These are phyloP conservation scores for Nothophoma quercina DNA, from an alignment of 2,329 filamentous ascomycete species.

Conservation along the genomic window DNA sequence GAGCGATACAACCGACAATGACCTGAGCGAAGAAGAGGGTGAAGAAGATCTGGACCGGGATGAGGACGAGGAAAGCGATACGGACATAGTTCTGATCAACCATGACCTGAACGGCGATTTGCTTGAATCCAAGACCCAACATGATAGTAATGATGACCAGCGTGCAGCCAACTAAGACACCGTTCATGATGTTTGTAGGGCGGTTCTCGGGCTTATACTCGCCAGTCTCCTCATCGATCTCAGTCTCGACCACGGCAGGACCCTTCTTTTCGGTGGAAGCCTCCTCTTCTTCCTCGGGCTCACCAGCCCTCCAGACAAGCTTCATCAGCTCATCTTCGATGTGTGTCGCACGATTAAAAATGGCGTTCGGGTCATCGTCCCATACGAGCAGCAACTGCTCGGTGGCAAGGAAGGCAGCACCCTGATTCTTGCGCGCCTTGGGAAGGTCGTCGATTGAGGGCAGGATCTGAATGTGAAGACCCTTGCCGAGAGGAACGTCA, in stretches of 20 bases:
- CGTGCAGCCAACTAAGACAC: slow-evolving; percentile 71
- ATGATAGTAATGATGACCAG: slow-evolving; percentile 70
- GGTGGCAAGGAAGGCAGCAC: slow-evolving; percentile 76
- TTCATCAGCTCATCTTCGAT: slow-evolving; percentile 81
- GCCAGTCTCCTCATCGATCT: slow-evolving; percentile 76
- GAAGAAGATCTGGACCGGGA: slow-evolving; percentile 79
- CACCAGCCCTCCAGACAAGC: slow-evolving; percentile 73
- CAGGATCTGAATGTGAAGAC: slow-evolving; percentile 77
- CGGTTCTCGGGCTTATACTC: slow-evolving; percentile 70
- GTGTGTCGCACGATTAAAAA: slow-evolving; percentile 70
- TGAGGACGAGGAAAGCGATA: slow-evolving; percentile 69
- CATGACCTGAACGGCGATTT: slow-evolving; percentile 72
- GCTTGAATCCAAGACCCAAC: slow-evolving; percentile 73
- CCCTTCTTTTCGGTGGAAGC: slow-evolving; percentile 60
- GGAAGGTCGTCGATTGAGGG: slow-evolving; percentile 75
- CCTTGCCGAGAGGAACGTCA: slow-evolving; percentile 78
- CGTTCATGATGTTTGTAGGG: slow-evolving; percentile 73
- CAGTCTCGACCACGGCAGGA: slow-evolving; percentile 57
- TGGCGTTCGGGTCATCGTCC: slow-evolving; percentile 77
- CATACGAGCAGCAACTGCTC: slow-evolving; percentile 77
- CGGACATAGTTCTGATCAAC: slow-evolving; percentile 70
- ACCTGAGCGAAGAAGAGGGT: slow-evolving; percentile 84
- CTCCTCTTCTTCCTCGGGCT: slow-evolving; percentile 61
- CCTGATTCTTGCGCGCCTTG: slow-evolving; percentile 77
- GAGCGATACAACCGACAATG: slow-evolving; percentile 76